phyloP scores from a whole-genome alignment of 1,284 basidiomycete species.

The Cryptococcus sp. region DNA sequence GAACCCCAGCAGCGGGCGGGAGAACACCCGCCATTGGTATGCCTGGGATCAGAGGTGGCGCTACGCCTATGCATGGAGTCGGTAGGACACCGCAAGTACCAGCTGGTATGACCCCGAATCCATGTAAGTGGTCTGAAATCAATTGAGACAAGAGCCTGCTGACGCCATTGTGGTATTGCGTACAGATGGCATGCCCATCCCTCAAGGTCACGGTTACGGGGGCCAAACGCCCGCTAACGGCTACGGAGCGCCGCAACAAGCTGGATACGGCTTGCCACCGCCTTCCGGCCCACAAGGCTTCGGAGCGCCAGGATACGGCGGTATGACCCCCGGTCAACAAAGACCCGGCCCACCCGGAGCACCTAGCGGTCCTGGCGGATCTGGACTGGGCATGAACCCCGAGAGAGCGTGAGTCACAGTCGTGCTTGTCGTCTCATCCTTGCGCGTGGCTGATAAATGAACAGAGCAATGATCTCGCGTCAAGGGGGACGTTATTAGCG shows the following conservation, averaged over 20 bases:
- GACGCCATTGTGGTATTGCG: no score
- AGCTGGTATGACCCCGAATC: conserved; percentile 34
- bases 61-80: conserved; percentile 28
- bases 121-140: conserved; percentile 22
- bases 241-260: conserved; percentile 4
- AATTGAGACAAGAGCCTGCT: no score
- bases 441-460: conserved; percentile 2
- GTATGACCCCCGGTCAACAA: conserved; percentile 11
- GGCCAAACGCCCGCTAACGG: conserved; percentile 15
- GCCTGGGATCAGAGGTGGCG: conserved; percentile 20
- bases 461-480: conserved; percentile 37
- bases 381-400: conserved; percentile 35
- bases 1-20: conserved; percentile 51
- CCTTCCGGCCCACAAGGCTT: conserved; percentile 10
- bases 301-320: conserved; percentile 8
- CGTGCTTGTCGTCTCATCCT: neutral
- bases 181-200: no score
- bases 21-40: conserved; percentile 37
- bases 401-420: conserved; percentile 39
- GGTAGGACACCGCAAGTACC: conserved; percentile 29
- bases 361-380: conserved; percentile 7
- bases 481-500: conserved; percentile 29
- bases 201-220: conserved; percentile 3
- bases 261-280: conserved; percentile 19
- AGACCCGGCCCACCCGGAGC: conserved; percentile 5